phyloP scores from a whole-genome alignment of 768 basidiomycete species.

The Leccinum subgranulosum region DNA sequence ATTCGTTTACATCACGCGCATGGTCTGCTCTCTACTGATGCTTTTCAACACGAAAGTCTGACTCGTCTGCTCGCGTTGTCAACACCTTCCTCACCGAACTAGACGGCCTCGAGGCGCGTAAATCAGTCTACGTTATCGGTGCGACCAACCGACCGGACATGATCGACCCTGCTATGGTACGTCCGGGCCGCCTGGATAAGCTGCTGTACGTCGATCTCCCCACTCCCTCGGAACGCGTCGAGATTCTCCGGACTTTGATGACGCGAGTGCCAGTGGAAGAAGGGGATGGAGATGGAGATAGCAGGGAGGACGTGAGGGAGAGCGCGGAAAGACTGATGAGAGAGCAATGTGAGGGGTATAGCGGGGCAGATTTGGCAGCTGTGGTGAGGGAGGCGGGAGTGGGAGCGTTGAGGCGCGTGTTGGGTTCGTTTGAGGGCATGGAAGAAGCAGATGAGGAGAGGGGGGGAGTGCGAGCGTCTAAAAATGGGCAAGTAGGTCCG shows the following conservation, averaged over 20 bases:
- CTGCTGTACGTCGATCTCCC: slow-evolving; percentile 92
- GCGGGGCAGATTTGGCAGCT: slow-evolving; percentile 88
- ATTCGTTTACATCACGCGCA: not conserved
- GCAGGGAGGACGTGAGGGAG: slow-evolving; percentile 9
- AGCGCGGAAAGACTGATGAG: slow-evolving; percentile 48
- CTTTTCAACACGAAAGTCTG: slow-evolving; percentile 47
- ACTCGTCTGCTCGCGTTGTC: slow-evolving; percentile 89
- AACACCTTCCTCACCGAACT: slow-evolving; percentile 91
- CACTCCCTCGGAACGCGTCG: slow-evolving; percentile 63
- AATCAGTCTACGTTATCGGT: slow-evolving; percentile 88
- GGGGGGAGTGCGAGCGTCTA: not conserved
- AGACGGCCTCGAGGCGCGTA: slow-evolving; percentile 84
- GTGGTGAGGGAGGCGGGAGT: slow-evolving; percentile 90
- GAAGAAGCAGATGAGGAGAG: slow-evolving; percentile 29
- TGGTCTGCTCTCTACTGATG: not conserved
- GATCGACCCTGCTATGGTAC: slow-evolving; percentile 97
- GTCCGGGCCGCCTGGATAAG: slow-evolving; percentile 94
- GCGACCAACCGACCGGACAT: slow-evolving; percentile 96
- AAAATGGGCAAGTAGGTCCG: not conserved
- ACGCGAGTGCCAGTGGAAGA: slow-evolving; percentile 60
- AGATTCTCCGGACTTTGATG: slow-evolving; percentile 78
- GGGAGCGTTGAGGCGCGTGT: slow-evolving; percentile 63
- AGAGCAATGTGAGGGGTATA: slow-evolving; percentile 78
- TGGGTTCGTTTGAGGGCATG: slow-evolving; percentile 67
- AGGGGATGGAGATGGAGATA: not conserved